These are phyloP conservation scores for Pythium periplocum DNA, from an alignment of 352 stramenopile genomes.

Conservation along the genomic window DNA sequence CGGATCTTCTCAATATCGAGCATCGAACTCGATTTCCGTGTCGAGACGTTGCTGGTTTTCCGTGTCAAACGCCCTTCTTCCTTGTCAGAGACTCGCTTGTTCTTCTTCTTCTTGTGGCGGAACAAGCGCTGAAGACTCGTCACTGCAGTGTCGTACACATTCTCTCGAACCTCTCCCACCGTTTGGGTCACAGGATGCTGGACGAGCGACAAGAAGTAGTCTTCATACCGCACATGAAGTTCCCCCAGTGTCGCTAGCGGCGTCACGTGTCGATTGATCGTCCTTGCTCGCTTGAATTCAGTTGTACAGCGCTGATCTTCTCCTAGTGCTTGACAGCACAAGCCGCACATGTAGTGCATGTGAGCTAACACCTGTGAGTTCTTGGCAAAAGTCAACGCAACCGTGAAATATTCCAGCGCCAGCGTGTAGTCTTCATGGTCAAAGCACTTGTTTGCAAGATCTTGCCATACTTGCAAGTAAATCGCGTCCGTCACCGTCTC, in stretches of 20 bases:
- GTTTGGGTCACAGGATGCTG: conserved; percentile 36
- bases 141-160: conserved; percentile 53
- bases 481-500: conserved; percentile 34
- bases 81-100: not conserved
- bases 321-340: conserved; percentile 50
- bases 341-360: conserved; percentile 49
- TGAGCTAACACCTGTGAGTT: conserved; percentile 47
- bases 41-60: too few species aligned
- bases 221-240: conserved; percentile 35
- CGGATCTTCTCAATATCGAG: not conserved
- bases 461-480: conserved; percentile 48
- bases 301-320: conserved; percentile 40
- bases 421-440: conserved; percentile 57
- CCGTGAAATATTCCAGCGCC: conserved; percentile 53
- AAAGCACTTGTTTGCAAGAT: conserved; percentile 60
- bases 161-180: conserved; percentile 54
- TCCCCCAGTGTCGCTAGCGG: conserved; percentile 37
- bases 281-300: conserved; percentile 66
- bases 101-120: conserved; percentile 24
- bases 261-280: conserved; percentile 52
- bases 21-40: not conserved
- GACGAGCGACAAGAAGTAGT: conserved; percentile 38
- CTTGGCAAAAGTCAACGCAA: conserved; percentile 57
- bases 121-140: conserved; percentile 63
- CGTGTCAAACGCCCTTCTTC: too few species aligned